phyloP scores from a whole-genome alignment of 2,329 filamentous ascomycete species.

The Paracoccidioides brasiliensis region DNA sequence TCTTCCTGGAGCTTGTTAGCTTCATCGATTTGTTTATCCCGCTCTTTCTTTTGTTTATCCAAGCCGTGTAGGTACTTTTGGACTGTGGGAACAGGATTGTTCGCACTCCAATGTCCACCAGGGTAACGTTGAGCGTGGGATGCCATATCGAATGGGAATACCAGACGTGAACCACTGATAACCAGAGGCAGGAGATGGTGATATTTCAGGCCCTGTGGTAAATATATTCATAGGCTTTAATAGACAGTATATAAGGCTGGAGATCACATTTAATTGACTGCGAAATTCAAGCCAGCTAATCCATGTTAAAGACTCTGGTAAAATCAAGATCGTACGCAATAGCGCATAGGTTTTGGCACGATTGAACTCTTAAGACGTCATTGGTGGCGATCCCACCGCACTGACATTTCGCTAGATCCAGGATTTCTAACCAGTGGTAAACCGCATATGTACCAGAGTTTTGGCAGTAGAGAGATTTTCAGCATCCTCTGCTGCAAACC shows the following conservation, averaged over 20 bases:
- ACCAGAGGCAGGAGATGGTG: not conserved
- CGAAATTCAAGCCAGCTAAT: not conserved
- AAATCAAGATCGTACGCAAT: not conserved
- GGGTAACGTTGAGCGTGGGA: slow-evolving; percentile 30
- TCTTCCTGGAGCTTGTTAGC: slow-evolving; percentile 31
- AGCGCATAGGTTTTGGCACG: not conserved
- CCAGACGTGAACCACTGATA: not conserved
- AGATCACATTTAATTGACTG: no score
- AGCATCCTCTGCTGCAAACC: no score
- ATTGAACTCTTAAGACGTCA: not conserved
- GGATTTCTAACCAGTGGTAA: not conserved
- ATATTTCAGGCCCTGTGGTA: not conserved
- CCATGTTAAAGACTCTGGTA: not conserved
- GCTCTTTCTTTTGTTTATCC: slow-evolving; percentile 63
- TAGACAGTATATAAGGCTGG: not conserved
- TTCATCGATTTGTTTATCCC: slow-evolving; percentile 59
- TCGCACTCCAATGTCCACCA: slow-evolving; percentile 65
- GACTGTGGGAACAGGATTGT: slow-evolving; percentile 77
- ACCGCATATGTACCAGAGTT: no score
- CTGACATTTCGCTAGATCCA: not conserved
- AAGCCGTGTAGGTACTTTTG: slow-evolving; percentile 68
- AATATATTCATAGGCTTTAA: not conserved
- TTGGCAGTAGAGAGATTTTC: no score
- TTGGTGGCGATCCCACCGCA: not conserved
- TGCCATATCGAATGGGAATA: not conserved